Evolutionary conservation across 192 early-diverging fungal genomes (phyloP).

Genomic region (Coemansia sp.): DNA sequence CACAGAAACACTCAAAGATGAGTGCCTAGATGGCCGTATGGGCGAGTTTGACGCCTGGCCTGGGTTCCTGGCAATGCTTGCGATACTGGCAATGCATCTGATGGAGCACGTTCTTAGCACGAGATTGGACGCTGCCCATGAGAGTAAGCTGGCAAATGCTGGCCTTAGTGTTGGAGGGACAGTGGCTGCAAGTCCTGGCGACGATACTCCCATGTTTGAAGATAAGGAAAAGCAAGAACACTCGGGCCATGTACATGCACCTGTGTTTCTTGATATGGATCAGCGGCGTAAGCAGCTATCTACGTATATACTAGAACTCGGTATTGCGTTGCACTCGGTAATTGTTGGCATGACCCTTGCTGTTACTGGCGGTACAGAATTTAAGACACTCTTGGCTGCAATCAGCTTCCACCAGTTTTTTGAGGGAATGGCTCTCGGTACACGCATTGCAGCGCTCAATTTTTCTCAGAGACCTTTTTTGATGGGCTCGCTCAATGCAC

Average conservation of each 20-base stretch:
- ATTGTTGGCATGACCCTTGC: conserved; percentile 71
- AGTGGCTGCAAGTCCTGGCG: background rate
- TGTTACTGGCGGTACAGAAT: conserved; percentile 53
- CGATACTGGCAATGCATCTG: conserved; percentile 62
- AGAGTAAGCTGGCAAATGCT: background rate
- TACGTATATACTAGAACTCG: conserved; percentile 72
- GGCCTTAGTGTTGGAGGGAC: background rate
- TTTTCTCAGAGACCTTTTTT: conserved; percentile 26
- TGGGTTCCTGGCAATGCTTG: conserved; percentile 59
- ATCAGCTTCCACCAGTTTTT: conserved; percentile 75
- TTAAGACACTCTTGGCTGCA: conserved; percentile 59
- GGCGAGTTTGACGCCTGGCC: conserved; percentile 55
- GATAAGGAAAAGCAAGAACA: background rate
- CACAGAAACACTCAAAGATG: conserved; percentile 52
- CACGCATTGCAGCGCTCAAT: conserved; percentile 59
- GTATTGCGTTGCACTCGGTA: conserved; percentile 73
- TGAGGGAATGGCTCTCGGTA: conserved; percentile 73
- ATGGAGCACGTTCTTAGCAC: conserved; percentile 55
- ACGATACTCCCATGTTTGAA: background rate
- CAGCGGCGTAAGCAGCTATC: conserved; percentile 44
- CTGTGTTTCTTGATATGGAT: conserved; percentile 6
- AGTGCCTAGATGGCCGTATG: conserved; percentile 54
- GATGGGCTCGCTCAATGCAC: conserved; percentile 53
- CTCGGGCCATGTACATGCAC: conserved; percentile 24
- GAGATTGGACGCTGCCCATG: background rate